These are phyloP conservation scores for Nakataea oryzae DNA, from an alignment of 2,329 filamentous ascomycete species.

Conservation along the genomic window DNA sequence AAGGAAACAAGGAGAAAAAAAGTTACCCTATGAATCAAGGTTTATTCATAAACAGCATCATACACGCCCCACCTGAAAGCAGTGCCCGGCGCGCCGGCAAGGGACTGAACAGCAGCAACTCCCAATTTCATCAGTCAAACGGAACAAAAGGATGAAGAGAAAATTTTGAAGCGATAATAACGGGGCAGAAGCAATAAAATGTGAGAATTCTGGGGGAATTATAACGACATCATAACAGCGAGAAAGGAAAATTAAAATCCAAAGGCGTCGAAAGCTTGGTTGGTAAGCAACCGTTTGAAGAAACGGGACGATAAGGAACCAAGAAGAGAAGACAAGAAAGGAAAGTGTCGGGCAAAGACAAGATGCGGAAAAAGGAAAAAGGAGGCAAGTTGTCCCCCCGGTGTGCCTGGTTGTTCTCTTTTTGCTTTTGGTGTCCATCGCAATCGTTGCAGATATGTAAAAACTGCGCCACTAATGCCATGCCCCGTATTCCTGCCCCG, in stretches of 20 bases:
- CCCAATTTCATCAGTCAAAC: background rate
- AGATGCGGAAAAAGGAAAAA: background rate
- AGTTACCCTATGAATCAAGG: background rate
- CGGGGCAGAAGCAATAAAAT: background rate
- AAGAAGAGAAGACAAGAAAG: background rate
- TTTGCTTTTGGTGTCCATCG: background rate
- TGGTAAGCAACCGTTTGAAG: background rate
- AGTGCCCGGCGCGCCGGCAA: background rate
- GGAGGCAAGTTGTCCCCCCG: background rate
- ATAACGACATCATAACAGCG: background rate
- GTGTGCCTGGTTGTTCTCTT: background rate
- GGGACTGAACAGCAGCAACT: background rate
- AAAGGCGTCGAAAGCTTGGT: background rate
- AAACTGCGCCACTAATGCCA: background rate
- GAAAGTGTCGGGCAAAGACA: background rate
- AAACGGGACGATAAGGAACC: background rate
- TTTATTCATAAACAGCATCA: background rate
- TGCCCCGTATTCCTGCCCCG: background rate
- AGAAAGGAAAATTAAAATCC: background rate
- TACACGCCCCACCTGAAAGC: background rate
- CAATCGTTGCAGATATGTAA: background rate
- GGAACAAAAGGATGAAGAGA: background rate
- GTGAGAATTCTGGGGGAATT: background rate
- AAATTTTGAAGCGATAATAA: background rate
- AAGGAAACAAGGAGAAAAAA: too few relatives aligned